A percentile compares a stretch with the other conserved stretches of the same genome.
phyloP scores from a whole-genome alignment of 1,139 yeast species.

The Hansenula sp. region DNA sequence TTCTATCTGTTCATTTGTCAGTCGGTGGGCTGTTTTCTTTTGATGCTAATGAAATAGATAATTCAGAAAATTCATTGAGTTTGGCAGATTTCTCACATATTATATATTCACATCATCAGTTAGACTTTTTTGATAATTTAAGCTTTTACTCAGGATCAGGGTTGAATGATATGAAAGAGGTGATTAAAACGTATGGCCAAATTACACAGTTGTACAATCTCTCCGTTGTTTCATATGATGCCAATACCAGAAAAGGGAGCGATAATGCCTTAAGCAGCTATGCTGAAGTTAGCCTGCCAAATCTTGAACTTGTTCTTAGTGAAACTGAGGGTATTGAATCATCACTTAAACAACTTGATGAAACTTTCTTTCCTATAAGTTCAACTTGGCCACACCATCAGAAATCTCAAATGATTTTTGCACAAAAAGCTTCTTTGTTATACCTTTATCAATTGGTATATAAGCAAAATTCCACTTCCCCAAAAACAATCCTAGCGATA shows the following conservation, averaged over 20 bases:
- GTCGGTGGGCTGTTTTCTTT: constrained; percentile 8
- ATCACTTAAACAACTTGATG: too few relatives aligned
- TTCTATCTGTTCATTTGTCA: constrained; percentile 5
- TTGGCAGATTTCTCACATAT: constrained; percentile 4
- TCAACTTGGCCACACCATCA: not conserved
- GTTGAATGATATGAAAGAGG: constrained; percentile 5
- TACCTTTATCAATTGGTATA: constrained; percentile 10
- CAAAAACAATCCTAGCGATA: constrained; percentile 10
- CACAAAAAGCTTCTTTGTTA: constrained; percentile 6
- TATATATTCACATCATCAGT: constrained; percentile 6
- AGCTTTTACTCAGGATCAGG: constrained; percentile 5
- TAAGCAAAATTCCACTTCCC: constrained; percentile 10
- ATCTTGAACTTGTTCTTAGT: not conserved
- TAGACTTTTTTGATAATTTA: constrained; percentile 10
- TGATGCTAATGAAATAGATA: constrained; percentile 6
- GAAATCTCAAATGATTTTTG: constrained; percentile 1
- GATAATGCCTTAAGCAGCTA: too few relatives aligned
- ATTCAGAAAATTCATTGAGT: not conserved
- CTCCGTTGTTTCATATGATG: constrained; percentile 8
- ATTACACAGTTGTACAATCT: constrained; percentile 9
- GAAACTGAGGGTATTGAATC: not conserved
- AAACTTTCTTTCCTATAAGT: too few relatives aligned
- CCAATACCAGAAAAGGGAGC: constrained; percentile 4
- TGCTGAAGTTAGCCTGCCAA: not conserved
- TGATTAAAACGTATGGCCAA: constrained; percentile 6